These are phyloP conservation scores for Suillus spraguei DNA, from an alignment of 768 basidiomycete species.

Conservation along the genomic window DNA sequence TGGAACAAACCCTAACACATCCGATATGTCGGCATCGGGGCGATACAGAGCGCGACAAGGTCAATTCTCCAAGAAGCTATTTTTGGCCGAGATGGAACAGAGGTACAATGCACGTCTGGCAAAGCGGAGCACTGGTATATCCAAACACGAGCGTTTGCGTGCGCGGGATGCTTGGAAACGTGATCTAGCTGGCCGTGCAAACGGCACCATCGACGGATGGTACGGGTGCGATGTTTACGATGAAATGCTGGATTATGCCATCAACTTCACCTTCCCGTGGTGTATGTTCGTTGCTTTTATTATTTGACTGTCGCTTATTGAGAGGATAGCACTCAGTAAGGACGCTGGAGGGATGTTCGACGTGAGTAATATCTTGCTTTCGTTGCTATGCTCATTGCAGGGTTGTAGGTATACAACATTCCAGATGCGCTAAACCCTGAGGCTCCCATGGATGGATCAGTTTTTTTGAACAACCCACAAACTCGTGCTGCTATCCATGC, in stretches of 20 bases:
- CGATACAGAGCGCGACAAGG: constrained; percentile 21
- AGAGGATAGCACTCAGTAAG: constrained; percentile 20
- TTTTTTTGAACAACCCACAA: constrained; percentile 65
- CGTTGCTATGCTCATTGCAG: constrained; percentile 1
- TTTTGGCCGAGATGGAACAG: constrained; percentile 24
- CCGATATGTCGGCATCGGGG: not conserved
- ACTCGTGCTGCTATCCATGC: constrained; percentile 69
- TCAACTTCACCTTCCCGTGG: constrained; percentile 73
- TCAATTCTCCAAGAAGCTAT: constrained; percentile 21
- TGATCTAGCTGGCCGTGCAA: constrained; percentile 47
- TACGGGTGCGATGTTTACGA: constrained; percentile 68
- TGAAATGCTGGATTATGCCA: constrained; percentile 70
- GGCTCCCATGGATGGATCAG: constrained; percentile 47
- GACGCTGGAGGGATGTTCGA: constrained; percentile 40
- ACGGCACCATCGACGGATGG: constrained; percentile 61
- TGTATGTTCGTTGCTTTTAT: constrained; percentile 31
- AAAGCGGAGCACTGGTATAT: constrained; percentile 24
- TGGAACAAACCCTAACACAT: constrained; percentile 18
- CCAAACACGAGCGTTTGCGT: constrained; percentile 29
- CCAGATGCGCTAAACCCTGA: constrained; percentile 59
- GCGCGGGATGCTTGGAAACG: constrained; percentile 41
- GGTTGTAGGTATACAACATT: constrained; percentile 49
- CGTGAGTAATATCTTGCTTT: constrained; percentile 24
- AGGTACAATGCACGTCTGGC: constrained; percentile 25
- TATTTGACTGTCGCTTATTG: constrained; percentile 14